Percentiles rank a stretch among this genome's conserved stretches.
phyloP scores from a whole-genome alignment of 2,329 filamentous ascomycete species.

The Chrysoporthe austroafricana region DNA sequence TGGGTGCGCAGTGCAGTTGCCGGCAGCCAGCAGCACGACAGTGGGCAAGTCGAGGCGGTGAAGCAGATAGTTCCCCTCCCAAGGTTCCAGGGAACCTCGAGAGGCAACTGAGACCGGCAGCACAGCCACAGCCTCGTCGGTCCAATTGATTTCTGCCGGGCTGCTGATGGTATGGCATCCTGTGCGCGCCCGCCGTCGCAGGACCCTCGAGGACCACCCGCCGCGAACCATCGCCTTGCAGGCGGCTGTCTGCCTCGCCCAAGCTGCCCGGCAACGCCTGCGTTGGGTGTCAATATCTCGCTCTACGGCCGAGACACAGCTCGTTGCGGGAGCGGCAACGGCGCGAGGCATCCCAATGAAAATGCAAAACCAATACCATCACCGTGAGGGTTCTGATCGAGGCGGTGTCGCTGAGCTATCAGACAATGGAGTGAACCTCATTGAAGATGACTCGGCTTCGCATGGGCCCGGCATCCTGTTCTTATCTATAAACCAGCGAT shows the following conservation, averaged over 20 bases:
- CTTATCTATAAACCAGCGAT: constrained; percentile 25
- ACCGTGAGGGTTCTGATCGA: constrained; percentile 6
- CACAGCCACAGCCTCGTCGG: neutral
- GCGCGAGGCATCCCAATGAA: constrained; percentile 9
- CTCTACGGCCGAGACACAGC: constrained; percentile 26
- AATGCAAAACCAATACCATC: neutral
- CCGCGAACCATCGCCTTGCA: constrained; percentile 2
- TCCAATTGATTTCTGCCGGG: constrained; percentile 3
- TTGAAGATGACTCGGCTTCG: constrained; percentile 26
- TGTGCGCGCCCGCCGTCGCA: constrained; percentile 13
- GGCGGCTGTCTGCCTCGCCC: constrained; percentile 16
- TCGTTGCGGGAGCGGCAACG: constrained; percentile 16
- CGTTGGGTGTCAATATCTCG: constrained; percentile 9
- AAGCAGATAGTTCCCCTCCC: neutral
- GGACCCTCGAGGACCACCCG: constrained; percentile 1
- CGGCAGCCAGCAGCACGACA: neutral
- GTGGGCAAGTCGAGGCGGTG: neutral
- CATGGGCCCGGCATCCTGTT: constrained; percentile 13
- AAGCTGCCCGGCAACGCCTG: constrained; percentile 13
- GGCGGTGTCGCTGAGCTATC: constrained; percentile 8
- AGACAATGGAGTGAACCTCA: constrained; percentile 5
- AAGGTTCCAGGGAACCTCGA: neutral
- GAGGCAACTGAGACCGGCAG: neutral
- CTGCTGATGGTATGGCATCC: constrained; percentile 7
- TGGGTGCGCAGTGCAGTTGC: neutral